A percentile compares a stretch with the other conserved stretches of the same genome.
These are phyloP conservation scores for Phaeosphaeria sp. DNA, from an alignment of 2,329 filamentous ascomycete genomes.

Conservation along the genomic window DNA sequence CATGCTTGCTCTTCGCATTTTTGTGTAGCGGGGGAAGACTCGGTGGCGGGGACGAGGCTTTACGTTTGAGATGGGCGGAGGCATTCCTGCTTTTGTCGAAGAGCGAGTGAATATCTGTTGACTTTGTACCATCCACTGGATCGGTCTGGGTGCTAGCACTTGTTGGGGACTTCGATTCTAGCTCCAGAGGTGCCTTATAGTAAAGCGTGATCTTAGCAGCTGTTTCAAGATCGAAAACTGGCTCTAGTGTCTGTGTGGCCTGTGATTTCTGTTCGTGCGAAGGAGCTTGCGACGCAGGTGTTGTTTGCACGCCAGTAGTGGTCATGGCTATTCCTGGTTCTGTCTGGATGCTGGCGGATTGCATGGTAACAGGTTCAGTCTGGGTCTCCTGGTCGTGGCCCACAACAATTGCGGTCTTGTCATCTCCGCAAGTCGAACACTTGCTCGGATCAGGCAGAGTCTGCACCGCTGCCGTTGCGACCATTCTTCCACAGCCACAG, in stretches of 20 bases:
- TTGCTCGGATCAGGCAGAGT: neutral
- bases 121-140: too few species aligned
- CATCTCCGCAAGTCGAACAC: neutral
- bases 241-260: neutral
- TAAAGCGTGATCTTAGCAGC: neutral
- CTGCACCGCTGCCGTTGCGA: slow-evolving; percentile 4
- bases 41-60: neutral
- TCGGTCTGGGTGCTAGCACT: neutral
- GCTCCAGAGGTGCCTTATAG: neutral
- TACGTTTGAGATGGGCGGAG: neutral
- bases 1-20: slow-evolving; percentile 7
- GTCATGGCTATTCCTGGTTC: neutral
- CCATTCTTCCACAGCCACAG: neutral
- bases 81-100: neutral
- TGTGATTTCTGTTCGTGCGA: neutral
- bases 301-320: neutral
- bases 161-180: neutral
- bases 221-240: neutral
- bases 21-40: neutral
- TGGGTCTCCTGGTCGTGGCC: neutral
- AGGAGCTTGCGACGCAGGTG: neutral
- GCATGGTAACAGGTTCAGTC: neutral
- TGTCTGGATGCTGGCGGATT: neutral
- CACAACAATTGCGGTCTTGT: neutral
- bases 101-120: neutral